phyloP scores from a whole-genome alignment of 2,329 filamentous ascomycete genomes.

The Huntiella bhutanensis region DNA sequence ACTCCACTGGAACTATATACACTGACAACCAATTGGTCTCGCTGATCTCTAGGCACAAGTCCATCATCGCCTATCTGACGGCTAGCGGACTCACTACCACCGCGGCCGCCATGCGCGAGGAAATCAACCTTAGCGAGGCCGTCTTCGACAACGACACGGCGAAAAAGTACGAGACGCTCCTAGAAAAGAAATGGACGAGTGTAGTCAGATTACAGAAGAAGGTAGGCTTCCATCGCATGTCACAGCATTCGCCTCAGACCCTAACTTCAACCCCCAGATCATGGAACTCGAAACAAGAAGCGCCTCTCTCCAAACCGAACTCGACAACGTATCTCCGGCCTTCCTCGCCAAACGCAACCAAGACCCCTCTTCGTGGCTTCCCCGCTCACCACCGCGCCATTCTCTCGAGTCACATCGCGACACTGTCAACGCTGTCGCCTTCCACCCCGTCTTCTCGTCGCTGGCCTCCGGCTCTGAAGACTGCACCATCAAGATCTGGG shows the following conservation, averaged over 20 bases:
- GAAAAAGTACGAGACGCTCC: slow-evolving; percentile 83
- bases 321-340: slow-evolving; percentile 61
- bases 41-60: slow-evolving; percentile 52
- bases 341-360: slow-evolving; percentile 64
- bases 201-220: slow-evolving; percentile 91
- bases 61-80: slow-evolving; percentile 73
- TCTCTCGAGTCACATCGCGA: slow-evolving; percentile 66
- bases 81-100: slow-evolving; percentile 52
- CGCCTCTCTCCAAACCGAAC: slow-evolving; percentile 54
- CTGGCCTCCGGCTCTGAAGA: slow-evolving; percentile 84
- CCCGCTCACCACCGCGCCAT: slow-evolving; percentile 63
- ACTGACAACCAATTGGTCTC: neutral
- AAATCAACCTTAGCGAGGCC: slow-evolving; percentile 51
- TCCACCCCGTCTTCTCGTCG: slow-evolving; percentile 81
- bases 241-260: slow-evolving; percentile 7
- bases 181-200: slow-evolving; percentile 98
- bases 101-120: slow-evolving; percentile 54
- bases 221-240: slow-evolving; percentile 27
- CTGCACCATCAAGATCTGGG: slow-evolving; percentile 90
- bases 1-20: neutral
- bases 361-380: slow-evolving; percentile 74
- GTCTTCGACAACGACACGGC: slow-evolving; percentile 60
- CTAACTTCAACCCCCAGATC: slow-evolving; percentile 37
- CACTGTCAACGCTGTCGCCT: slow-evolving; percentile 72
- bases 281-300: slow-evolving; percentile 78